Conservation (phyloP, 2,329 filamentous ascomycete species). For the Herpotrichia juniperi region DNA sequence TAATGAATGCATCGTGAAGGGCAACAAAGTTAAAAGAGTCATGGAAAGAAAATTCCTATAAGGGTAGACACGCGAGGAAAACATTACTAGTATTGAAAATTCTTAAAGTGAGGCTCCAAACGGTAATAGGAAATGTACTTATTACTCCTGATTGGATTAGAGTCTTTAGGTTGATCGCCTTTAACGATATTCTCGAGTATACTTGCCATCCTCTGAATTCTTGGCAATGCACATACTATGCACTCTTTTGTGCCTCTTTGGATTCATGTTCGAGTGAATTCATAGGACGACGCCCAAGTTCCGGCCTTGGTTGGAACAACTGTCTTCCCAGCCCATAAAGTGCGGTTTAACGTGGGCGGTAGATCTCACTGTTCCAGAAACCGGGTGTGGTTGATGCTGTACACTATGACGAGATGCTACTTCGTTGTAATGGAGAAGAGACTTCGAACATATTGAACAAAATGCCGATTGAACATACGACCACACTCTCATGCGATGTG, state of each 20-base stretch:
- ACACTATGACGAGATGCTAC: slow-evolving; percentile 10
- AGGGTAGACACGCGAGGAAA: not conserved
- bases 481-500: slow-evolving; percentile 7
- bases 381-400: slow-evolving; percentile 20
- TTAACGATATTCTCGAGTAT: too few species aligned
- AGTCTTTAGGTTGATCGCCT: not conserved
- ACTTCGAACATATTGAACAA: not conserved
- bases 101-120: too few species aligned
- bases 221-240: too few species aligned
- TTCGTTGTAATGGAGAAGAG: slow-evolving; percentile 11
- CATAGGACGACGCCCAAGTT: not conserved
- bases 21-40: not conserved
- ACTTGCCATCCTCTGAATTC: too few species aligned
- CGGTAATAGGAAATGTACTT: not conserved
- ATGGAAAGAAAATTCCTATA: too few species aligned
- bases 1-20: not conserved
- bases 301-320: not conserved
- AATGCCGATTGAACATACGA: slow-evolving; percentile 6
- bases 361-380: slow-evolving; percentile 17
- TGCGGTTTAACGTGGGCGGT: slow-evolving; percentile 9
- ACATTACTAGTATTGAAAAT: not conserved
- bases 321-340: not conserved
- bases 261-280: too few species aligned
- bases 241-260: not conserved
- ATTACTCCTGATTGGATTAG: not conserved